phyloP scores from a whole-genome alignment of 371 early-diverging fungal genomes.

The Capillidium rhysosporum region DNA sequence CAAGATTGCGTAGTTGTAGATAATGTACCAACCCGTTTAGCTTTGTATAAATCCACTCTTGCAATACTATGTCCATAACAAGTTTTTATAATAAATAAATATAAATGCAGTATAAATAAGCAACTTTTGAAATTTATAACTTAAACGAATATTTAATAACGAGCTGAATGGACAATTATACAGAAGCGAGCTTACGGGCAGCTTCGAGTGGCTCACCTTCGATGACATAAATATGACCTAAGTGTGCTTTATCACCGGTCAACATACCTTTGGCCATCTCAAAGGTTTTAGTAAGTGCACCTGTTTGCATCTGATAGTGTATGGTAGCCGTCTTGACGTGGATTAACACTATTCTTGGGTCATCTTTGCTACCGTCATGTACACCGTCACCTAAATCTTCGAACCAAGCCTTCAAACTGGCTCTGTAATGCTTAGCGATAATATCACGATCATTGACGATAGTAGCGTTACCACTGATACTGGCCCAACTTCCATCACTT shows the following conservation, averaged over 20 bases:
- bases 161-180: too few relatives aligned
- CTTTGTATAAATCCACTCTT: too few relatives aligned
- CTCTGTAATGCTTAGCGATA: slow-evolving; percentile 15
- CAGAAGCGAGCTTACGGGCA: not conserved
- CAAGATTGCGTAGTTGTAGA: too few relatives aligned
- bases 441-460: slow-evolving; percentile 16
- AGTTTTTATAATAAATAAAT: too few relatives aligned
- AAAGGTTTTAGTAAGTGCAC: not conserved
- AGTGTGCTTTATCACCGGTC: not conserved
- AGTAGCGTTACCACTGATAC: slow-evolving; percentile 17
- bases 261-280: not conserved
- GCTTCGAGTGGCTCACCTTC: not conserved
- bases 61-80: too few relatives aligned
- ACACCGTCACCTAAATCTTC: slow-evolving; percentile 18
- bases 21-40: too few relatives aligned
- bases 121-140: too few relatives aligned
- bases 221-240: not conserved
- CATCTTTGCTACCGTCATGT: slow-evolving; percentile 18
- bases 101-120: too few relatives aligned
- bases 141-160: too few relatives aligned
- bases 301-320: not conserved
- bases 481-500: slow-evolving; percentile 19
- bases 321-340: not conserved
- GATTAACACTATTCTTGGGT: slow-evolving; percentile 16
- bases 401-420: slow-evolving; percentile 18